phyloP scores from a whole-genome alignment of 2,329 filamentous ascomycete species.

The Aspergillus ochraceoroseus region DNA sequence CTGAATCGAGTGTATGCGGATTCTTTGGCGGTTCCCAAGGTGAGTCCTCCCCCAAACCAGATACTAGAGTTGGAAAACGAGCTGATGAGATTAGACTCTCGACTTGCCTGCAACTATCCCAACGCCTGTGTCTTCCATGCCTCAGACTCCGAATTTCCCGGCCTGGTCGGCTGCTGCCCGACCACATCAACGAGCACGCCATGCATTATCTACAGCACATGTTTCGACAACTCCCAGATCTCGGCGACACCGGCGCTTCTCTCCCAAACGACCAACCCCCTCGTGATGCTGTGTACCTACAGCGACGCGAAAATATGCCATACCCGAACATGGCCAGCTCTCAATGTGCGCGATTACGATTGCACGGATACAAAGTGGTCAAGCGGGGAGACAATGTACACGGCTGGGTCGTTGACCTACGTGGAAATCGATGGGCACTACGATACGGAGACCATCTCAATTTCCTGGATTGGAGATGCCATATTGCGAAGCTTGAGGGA shows the following conservation, averaged over 20 bases:
- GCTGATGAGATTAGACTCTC: neutral
- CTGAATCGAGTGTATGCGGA: too few species aligned
- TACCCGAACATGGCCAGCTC: constrained; percentile 10
- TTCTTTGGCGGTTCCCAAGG: too few species aligned
- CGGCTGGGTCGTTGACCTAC: constrained; percentile 4
- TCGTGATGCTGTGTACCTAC: constrained; percentile 8
- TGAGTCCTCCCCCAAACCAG: too few species aligned
- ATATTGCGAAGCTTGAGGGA: neutral
- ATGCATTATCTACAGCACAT: constrained; percentile 11
- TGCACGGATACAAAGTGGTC: constrained; percentile 1
- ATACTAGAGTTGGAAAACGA: neutral
- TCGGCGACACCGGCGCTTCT: neutral
- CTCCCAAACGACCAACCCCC: neutral
- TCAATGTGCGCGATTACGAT: constrained; percentile 4
- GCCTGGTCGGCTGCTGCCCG: constrained; percentile 11
- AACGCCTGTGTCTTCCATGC: constrained; percentile 11
- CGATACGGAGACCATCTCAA: constrained; percentile 1
- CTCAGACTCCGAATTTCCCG: constrained; percentile 7
- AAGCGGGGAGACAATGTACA: constrained; percentile 4
- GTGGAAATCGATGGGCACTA: neutral
- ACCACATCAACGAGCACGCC: neutral
- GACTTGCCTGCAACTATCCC: constrained; percentile 4
- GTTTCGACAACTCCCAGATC: constrained; percentile 3
- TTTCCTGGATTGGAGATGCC: constrained; percentile 4
- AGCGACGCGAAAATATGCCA: constrained; percentile 1